Percentiles rank a stretch among this genome's conserved stretches.
These are phyloP conservation scores for Skeletonema potamos DNA, from an alignment of 108 stramenopile species.

Conservation along the genomic window DNA sequence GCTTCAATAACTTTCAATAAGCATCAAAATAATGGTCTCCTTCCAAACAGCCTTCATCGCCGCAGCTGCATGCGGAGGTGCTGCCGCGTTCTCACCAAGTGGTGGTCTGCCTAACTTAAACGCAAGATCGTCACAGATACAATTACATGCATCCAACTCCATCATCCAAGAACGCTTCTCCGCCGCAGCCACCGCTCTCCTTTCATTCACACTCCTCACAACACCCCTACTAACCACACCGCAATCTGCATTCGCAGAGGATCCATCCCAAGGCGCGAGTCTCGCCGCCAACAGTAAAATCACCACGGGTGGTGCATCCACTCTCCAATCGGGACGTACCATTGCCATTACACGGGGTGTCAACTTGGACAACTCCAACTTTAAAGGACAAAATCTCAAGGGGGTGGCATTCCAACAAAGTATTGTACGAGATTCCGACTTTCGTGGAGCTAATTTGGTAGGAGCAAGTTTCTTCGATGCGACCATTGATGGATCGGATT, in stretches of 20 bases:
- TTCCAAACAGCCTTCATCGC: not conserved
- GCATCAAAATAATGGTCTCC: not conserved
- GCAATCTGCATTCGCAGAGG: slow-evolving; percentile 21
- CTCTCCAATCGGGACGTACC: slow-evolving; percentile 82
- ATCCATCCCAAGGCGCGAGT: slow-evolving; percentile 47
- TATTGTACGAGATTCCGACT: slow-evolving; percentile 90
- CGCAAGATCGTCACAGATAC: not conserved
- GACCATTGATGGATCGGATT: slow-evolving; percentile 86
- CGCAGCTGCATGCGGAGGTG: not conserved
- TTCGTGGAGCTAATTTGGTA: slow-evolving; percentile 72
- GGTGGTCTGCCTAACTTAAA: not conserved
- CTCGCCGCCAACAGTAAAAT: slow-evolving; percentile 76
- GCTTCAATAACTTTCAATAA: not conserved
- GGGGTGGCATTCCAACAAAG: slow-evolving; percentile 96
- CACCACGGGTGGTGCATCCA: slow-evolving; percentile 84
- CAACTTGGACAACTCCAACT: slow-evolving; percentile 84
- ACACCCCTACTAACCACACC: not conserved
- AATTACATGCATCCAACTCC: not conserved
- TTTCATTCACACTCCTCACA: not conserved
- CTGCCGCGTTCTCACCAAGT: not conserved
- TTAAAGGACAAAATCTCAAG: slow-evolving; percentile 78
- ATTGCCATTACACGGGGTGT: slow-evolving; percentile 95
- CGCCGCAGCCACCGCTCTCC: not conserved
- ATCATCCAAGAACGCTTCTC: not conserved
- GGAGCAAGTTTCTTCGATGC: slow-evolving; percentile 94